These are phyloP conservation scores for Candida arabinofermentans DNA, from an alignment of 805 yeast species.

Conservation along the genomic window DNA sequence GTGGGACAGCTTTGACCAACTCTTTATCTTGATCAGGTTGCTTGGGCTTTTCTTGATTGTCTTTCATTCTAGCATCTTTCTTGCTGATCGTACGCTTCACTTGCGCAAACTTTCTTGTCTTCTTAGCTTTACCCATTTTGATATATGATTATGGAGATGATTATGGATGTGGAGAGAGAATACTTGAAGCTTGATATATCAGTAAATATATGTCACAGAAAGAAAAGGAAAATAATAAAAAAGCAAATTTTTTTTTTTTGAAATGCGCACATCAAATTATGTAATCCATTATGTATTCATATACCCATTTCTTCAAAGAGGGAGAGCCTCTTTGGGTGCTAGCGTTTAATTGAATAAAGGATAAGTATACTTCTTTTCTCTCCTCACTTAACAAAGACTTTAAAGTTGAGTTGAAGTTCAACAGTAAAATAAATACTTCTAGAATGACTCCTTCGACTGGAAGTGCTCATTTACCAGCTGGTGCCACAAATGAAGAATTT, in stretches of 20 bases:
- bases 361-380: too few relatives aligned
- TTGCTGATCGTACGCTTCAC: constrained; percentile 78
- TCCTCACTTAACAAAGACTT: too few relatives aligned
- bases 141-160: neutral
- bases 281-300: neutral
- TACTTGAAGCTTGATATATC: neutral
- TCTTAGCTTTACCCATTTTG: constrained; percentile 91
- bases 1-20: constrained; percentile 72
- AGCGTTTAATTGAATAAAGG: too few relatives aligned
- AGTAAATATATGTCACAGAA: neutral
- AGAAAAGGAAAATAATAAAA: neutral
- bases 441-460: neutral
- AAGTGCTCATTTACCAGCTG: neutral
- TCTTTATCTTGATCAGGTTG: constrained; percentile 66
- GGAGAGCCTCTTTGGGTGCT: neutral
- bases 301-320: too few relatives aligned
- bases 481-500: neutral
- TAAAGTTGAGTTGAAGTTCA: too few relatives aligned
- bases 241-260: neutral
- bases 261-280: neutral
- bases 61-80: constrained; percentile 62
- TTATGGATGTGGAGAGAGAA: neutral
- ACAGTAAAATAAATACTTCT: neutral
- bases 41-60: constrained; percentile 38
- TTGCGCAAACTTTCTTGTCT: constrained; percentile 93